Evolutionary conservation across 2,329 filamentous ascomycete genomes (phyloP), one percentile per base, ranked within the genome.

Genomic region (Colletotrichum camelliae): DNA sequence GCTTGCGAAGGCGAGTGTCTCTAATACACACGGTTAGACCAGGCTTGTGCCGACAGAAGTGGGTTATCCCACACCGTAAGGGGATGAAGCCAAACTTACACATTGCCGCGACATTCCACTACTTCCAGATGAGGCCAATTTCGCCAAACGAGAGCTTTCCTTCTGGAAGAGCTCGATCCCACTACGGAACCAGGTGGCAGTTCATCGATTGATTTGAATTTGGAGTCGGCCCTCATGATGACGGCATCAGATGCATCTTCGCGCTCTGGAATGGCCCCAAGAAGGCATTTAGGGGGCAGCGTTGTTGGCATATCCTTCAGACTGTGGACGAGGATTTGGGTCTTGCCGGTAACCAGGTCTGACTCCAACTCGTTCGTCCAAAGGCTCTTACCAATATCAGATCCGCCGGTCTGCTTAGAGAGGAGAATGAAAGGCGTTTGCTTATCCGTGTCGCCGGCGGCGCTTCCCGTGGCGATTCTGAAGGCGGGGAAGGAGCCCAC

Each of bases 401-500:
- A 78, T 8, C 75, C 75, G 31, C 77, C 81, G 10, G 55, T 60
- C 52, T 74, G 70, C 64, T 78, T 77, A 18, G 77, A 78, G 24
- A 78, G 74, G n/a, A 66, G 57, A 21, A 72, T n/a, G 58, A 77
- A 78, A 16, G 77, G 77, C 16, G 70, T 62, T n/a, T 67, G 52
- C 72, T 78, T 78, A 37, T 78, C 77, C 6, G 67, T 65, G 67
- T 85, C 85, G 55, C 27, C 61, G 61, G 33, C 61, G 31, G 33
- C 61, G 93, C 27, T 43, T 16, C 61, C 31, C 7, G 15, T 65
- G 61, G 31, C 61, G 61, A 65, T 65, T 16, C 29, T 21, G 33
- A 65, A 65, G 29, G 16, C 24, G 18, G 27, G 61, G 6, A 37
- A 6, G 18, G 61, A 39, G 31, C 58, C 21, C 58, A 33, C 27